These are phyloP conservation scores for Coemansia sp. DNA, from an alignment of 192 early-diverging fungal species.

Conservation along the genomic window DNA sequence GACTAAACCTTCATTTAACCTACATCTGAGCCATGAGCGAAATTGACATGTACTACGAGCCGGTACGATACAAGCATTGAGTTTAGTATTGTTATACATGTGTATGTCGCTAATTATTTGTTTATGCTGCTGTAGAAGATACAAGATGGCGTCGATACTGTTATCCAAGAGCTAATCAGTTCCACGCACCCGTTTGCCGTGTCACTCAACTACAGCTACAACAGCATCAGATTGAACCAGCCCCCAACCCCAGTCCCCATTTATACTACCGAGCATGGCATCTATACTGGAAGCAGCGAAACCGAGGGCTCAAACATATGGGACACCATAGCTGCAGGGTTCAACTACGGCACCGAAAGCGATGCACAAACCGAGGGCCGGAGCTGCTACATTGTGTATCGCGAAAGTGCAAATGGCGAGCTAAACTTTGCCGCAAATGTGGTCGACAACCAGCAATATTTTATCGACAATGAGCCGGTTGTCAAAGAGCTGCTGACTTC, in stretches of 20 bases:
- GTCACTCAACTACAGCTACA: not conserved
- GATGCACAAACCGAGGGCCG: not conserved
- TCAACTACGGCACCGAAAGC: not conserved
- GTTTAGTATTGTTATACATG: no score
- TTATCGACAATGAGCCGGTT: no score
- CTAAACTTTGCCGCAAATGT: not conserved
- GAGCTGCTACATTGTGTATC: not conserved
- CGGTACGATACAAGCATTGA: not conserved
- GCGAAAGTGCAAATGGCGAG: not conserved
- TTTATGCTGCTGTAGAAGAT: not conserved
- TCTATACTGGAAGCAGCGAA: not conserved
- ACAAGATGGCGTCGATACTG: not conserved
- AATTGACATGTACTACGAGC: not conserved
- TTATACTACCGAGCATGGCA: not conserved
- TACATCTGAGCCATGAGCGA: not conserved
- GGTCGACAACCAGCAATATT: no score
- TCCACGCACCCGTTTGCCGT: not conserved
- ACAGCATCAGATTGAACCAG: not conserved
- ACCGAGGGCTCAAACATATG: not conserved
- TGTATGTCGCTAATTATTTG: no score
- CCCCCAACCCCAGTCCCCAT: not conserved
- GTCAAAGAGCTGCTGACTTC: no score
- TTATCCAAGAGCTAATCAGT: not conserved
- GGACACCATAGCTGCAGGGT: not conserved
- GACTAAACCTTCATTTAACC: no score